These are phyloP conservation scores for Fusarium nodosum DNA, from an alignment of 2,329 filamentous ascomycete genomes.

Conservation along the genomic window DNA sequence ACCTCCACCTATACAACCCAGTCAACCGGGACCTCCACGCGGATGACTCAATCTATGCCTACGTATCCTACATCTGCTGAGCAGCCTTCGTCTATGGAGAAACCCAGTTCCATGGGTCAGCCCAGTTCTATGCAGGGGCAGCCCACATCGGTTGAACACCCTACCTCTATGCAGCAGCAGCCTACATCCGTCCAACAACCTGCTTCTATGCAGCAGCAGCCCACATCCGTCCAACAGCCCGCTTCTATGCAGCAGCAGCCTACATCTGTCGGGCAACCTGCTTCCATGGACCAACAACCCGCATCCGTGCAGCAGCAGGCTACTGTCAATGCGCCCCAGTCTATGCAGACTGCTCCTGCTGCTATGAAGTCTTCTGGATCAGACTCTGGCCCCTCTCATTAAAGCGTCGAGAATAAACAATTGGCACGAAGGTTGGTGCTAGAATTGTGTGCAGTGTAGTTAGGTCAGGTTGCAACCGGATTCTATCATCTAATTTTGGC, in stretches of 20 bases:
- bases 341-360: not conserved
- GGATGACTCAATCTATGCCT: not conserved
- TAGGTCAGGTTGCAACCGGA: not conserved
- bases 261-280: not conserved
- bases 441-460: not conserved
- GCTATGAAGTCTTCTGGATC: slow-evolving; percentile 1
- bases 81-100: not conserved
- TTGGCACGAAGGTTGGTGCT: not conserved
- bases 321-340: not conserved
- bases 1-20: slow-evolving; percentile 4
- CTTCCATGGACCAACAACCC: too few relatives aligned
- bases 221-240: not conserved
- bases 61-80: not conserved
- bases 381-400: slow-evolving; percentile 4
- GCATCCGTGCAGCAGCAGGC: not conserved
- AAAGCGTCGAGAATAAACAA: not conserved
- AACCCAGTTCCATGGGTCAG: not conserved
- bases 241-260: not conserved
- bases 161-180: not conserved
- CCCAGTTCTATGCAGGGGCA: not conserved
- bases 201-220: not conserved
- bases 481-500: not conserved
- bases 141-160: not conserved
- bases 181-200: not conserved
- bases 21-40: not conserved